A percentile compares a stretch with the other conserved stretches of the same genome.
phyloP scores from a whole-genome alignment of 2,329 filamentous ascomycete genomes.

The Daldinia sp. region DNA sequence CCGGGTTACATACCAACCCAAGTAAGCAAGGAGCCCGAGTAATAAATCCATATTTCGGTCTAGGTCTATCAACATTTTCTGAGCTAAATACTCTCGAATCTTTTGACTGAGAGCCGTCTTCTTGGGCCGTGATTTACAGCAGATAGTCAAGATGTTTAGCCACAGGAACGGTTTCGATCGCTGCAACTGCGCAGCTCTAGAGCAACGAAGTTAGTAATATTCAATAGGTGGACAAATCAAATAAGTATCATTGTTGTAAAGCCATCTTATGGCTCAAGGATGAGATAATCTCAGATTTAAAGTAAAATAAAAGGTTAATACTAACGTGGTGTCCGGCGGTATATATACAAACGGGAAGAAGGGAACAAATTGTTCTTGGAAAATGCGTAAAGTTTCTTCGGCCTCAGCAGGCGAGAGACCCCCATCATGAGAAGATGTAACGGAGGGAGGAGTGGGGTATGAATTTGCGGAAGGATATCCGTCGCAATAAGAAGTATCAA shows the following conservation, averaged over 20 bases:
- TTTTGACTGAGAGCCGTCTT: constrained; percentile 52
- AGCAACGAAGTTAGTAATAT: constrained; percentile 20
- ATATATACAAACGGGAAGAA: constrained; percentile 46
- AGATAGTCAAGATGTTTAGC: constrained; percentile 58
- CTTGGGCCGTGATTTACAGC: constrained; percentile 52
- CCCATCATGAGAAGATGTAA: constrained; percentile 26
- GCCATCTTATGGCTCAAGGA: not conserved
- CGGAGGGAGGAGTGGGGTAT: constrained; percentile 32
- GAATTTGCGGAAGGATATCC: constrained; percentile 25
- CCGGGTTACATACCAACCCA: constrained; percentile 49
- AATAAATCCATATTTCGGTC: constrained; percentile 62
- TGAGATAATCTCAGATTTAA: too few species aligned
- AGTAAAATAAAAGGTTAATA: too few species aligned
- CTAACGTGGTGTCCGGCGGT: constrained; percentile 36
- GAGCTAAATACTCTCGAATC: constrained; percentile 54
- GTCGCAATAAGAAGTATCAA: constrained; percentile 19
- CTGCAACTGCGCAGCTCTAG: constrained; percentile 39
- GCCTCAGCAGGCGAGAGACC: constrained; percentile 37
- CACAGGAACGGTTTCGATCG: constrained; percentile 55
- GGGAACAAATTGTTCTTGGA: constrained; percentile 38
- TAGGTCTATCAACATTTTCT: constrained; percentile 57
- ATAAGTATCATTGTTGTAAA: not conserved
- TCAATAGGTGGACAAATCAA: constrained; percentile 5
- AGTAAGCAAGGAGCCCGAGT: constrained; percentile 56
- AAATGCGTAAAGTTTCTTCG: constrained; percentile 40